phyloP scores from a whole-genome alignment of 176 grass and related monocot genomes.

The Carex myosuroides region DNA sequence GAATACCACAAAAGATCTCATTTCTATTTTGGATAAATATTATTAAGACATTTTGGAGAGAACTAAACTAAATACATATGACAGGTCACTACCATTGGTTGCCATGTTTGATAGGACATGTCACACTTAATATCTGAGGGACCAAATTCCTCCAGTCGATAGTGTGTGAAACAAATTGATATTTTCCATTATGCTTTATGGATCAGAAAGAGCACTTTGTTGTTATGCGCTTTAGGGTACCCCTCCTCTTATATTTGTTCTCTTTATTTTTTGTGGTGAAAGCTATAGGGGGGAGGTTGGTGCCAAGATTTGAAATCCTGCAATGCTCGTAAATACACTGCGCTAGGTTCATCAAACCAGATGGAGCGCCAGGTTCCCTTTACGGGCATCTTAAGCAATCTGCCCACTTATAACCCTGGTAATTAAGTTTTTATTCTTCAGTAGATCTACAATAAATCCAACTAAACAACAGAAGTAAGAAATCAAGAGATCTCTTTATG shows the following conservation, averaged over 20 bases:
- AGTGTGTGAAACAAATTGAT: neutral
- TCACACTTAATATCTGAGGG: neutral
- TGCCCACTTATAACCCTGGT: conserved; percentile 46
- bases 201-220: neutral
- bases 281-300: conserved; percentile 57
- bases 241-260: neutral
- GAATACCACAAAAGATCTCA: neutral
- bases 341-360: conserved; percentile 38
- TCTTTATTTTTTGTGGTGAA: neutral
- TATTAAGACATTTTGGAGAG: neutral
- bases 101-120: neutral
- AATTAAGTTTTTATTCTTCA: neutral
- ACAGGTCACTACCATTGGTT: neutral
- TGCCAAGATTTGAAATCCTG: conserved; percentile 37
- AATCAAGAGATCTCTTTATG: neutral
- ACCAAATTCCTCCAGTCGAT: neutral
- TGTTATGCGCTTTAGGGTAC: neutral
- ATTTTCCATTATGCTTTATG: neutral
- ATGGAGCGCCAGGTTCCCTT: conserved; percentile 42
- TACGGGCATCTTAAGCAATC: conserved; percentile 55
- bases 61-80: neutral
- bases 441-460: neutral
- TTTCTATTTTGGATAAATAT: neutral
- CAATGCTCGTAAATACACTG: conserved; percentile 29
- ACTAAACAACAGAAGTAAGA: neutral